Conservation (phyloP, 768 basidiomycete species). For the Boletus vermiculosoides region DNA sequence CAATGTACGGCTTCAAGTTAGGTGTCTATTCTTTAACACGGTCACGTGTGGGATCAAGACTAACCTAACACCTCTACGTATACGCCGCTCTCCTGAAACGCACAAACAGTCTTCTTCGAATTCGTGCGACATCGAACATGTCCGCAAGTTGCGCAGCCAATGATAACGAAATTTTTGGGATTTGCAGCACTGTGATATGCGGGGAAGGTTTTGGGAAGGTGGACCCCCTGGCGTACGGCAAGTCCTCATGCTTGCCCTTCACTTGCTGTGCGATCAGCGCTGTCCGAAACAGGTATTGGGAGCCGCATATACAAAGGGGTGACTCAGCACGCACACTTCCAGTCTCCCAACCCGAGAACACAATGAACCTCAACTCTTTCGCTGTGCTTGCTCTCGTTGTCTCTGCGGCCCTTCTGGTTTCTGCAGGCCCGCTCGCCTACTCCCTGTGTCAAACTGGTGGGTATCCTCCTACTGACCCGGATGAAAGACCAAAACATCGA, state of each 20-base stretch:
- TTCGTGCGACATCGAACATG: too few species aligned
- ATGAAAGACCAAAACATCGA: too few species aligned
- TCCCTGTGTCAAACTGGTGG: constrained; percentile 27
- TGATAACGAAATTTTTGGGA: not conserved
- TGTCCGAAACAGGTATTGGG: not conserved
- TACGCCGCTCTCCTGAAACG: too few species aligned
- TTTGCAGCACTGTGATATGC: not conserved
- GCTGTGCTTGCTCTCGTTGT: constrained; percentile 18
- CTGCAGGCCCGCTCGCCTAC: constrained; percentile 23
- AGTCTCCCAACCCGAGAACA: not conserved
- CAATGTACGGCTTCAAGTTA: too few species aligned
- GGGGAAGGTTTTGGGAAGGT: too few species aligned
- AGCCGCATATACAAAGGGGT: constrained; percentile 1
- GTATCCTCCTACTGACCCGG: not conserved
- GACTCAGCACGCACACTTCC: not conserved
- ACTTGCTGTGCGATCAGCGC: constrained; percentile 11
- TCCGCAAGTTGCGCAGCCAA: not conserved
- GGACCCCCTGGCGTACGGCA: not conserved
- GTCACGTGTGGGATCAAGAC: too few species aligned
- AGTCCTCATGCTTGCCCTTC: not conserved
- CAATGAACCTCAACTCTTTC: constrained; percentile 29
- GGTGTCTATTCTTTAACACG: too few species aligned
- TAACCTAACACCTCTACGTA: too few species aligned
- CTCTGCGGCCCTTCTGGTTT: constrained; percentile 4
- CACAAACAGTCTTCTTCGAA: too few species aligned